A percentile compares a stretch with the other conserved stretches of the same genome.
Evolutionary conservation across 2,329 filamentous ascomycete genomes (phyloP).

Genomic region (Teratosphaeria pseudoeucalypti): DNA sequence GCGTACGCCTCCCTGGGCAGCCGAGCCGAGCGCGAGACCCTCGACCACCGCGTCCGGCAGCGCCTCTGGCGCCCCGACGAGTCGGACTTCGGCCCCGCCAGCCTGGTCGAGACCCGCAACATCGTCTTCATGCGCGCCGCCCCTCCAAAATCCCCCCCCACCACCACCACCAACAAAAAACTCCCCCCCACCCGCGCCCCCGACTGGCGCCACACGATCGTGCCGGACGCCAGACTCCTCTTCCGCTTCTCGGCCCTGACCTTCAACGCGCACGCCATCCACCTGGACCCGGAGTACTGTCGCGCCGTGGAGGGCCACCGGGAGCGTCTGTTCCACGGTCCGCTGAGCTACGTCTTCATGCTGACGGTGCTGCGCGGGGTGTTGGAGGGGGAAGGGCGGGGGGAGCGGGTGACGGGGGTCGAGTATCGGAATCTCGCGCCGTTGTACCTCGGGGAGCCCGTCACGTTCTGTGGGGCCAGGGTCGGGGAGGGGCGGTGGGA

Average conservation of each 20-base stretch:
- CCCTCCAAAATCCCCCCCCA: constrained; percentile 15
- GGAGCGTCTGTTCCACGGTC: constrained; percentile 75
- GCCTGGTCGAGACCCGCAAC: constrained; percentile 48
- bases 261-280: constrained; percentile 86
- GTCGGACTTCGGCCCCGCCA: constrained; percentile 31
- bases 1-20: too few species aligned
- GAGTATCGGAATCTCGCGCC: constrained; percentile 76
- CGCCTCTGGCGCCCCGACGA: constrained; percentile 36
- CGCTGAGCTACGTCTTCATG: constrained; percentile 68
- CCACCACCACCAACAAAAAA: constrained; percentile 26
- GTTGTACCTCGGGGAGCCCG: constrained; percentile 61
- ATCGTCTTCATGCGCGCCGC: constrained; percentile 53
- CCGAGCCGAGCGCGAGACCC: constrained; percentile 14
- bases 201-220: constrained; percentile 49
- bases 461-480: constrained; percentile 58
- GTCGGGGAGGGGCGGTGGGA: constrained; percentile 31
- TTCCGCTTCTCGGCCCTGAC: constrained; percentile 87
- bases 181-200: constrained; percentile 39
- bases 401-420: constrained; percentile 44
- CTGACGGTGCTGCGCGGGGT: constrained; percentile 55
- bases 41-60: constrained; percentile 28
- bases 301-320: constrained; percentile 62
- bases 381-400: constrained; percentile 25
- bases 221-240: constrained; percentile 59
- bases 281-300: constrained; percentile 66